phyloP scores from a whole-genome alignment of 805 yeast genomes.

The Wickerhamomyces hampshirensis region DNA sequence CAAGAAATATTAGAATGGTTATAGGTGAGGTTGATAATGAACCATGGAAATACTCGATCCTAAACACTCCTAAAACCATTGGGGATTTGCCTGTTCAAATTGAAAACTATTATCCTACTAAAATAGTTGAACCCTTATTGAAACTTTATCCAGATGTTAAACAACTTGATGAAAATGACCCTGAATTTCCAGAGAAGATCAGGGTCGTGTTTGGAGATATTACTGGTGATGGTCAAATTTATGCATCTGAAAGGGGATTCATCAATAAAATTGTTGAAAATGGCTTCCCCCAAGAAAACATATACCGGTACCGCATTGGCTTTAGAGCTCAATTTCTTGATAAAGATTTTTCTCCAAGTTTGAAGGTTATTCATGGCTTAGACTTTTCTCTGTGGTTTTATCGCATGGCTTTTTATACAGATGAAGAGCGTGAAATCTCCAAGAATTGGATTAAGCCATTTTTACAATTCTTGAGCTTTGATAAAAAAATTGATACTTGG shows the following conservation, averaged over 20 bases:
- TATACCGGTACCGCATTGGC: constrained; percentile 29
- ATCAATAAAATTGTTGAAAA: constrained; percentile 21
- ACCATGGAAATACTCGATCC: constrained; percentile 26
- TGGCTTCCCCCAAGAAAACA: constrained; percentile 25
- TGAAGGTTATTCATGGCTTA: constrained; percentile 33
- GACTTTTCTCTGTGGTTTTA: constrained; percentile 34
- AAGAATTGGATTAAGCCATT: constrained; percentile 28
- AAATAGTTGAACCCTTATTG: constrained; percentile 22
- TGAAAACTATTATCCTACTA: constrained; percentile 32
- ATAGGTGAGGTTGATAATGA: constrained; percentile 35
- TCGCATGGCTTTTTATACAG: constrained; percentile 21
- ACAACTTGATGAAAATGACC: constrained; percentile 14
- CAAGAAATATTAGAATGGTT: constrained; percentile 21
- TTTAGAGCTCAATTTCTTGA: constrained; percentile 26
- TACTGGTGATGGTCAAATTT: constrained; percentile 35
- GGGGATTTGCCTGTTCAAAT: constrained; percentile 29
- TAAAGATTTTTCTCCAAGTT: constrained; percentile 17
- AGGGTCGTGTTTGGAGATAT: constrained; percentile 30
- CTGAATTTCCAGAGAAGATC: constrained; percentile 17
- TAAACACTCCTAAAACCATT: constrained; percentile 27
- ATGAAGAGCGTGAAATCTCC: constrained; percentile 23
- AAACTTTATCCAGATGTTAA: constrained; percentile 21
- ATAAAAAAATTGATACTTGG: constrained; percentile 27
- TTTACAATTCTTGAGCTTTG: constrained; percentile 25
- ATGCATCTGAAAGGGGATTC: constrained; percentile 34